These are phyloP conservation scores for Neonectria faginata DNA, from an alignment of 2,329 filamentous ascomycete genomes.

Conservation along the genomic window DNA sequence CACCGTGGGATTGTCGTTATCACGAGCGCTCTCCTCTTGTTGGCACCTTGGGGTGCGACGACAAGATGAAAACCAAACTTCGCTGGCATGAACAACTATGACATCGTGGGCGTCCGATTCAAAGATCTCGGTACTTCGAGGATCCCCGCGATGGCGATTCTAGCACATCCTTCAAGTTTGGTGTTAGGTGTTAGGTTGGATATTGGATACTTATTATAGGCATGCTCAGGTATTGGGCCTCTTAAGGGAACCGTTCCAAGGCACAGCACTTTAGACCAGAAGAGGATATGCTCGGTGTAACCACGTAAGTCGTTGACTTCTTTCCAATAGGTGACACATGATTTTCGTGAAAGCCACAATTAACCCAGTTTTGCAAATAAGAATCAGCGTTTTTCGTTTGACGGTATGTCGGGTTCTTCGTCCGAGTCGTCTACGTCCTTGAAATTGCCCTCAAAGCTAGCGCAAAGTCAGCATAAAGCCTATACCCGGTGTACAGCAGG, in stretches of 20 bases:
- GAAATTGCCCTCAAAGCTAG: constrained; percentile 52
- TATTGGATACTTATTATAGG: background rate
- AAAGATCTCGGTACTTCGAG: background rate
- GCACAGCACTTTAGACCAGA: too few relatives aligned
- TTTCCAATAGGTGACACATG: too few relatives aligned
- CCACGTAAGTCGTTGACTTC: too few relatives aligned
- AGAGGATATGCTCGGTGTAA: too few relatives aligned
- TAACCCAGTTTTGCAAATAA: background rate
- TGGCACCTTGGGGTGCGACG: background rate
- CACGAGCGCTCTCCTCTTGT: background rate
- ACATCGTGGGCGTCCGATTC: background rate
- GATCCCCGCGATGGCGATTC: background rate
- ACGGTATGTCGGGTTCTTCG: constrained; percentile 34
- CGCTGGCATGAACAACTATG: background rate
- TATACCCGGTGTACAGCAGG: background rate
- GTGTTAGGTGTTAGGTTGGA: background rate
- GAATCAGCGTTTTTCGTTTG: constrained; percentile 32
- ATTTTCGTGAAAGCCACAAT: too few relatives aligned
- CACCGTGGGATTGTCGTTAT: background rate
- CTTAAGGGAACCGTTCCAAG: background rate
- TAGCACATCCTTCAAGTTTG: background rate
- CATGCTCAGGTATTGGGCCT: background rate
- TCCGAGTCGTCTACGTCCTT: constrained; percentile 40
- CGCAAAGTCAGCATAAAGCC: constrained; percentile 3
- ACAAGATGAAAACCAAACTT: background rate